Percentiles rank a stretch among this genome's conserved stretches.
Evolutionary conservation across 2,329 filamentous ascomycete species (phyloP).

Genomic region (Aspergillus ochraceoroseus): DNA sequence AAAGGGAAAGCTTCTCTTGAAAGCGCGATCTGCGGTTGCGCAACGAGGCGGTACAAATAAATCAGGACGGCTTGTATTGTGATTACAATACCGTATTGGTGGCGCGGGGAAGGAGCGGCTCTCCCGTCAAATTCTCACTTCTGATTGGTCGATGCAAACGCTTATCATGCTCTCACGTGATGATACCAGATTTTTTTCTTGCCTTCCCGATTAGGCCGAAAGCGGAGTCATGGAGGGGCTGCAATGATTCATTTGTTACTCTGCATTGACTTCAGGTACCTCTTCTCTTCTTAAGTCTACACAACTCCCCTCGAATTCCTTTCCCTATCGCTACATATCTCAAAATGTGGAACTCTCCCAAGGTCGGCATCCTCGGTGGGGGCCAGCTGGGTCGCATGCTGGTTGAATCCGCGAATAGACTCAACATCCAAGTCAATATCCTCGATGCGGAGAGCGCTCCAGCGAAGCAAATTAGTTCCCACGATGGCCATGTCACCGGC

Average conservation of each 20-base stretch:
- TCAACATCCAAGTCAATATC: constrained; percentile 73
- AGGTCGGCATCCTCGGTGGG: constrained; percentile 53
- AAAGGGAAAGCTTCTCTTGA: constrained; percentile 12
- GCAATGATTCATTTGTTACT: constrained; percentile 8
- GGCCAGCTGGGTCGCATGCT: constrained; percentile 92
- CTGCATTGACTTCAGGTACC: constrained; percentile 1
- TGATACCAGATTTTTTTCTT: constrained; percentile 20
- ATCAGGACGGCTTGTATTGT: not conserved
- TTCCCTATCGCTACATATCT: constrained; percentile 4
- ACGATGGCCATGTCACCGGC: constrained; percentile 68
- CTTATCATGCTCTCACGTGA: constrained; percentile 26
- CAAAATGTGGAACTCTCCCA: constrained; percentile 40
- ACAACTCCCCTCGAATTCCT: too few relatives aligned
- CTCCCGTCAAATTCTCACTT: constrained; percentile 2
- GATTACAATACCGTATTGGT: constrained; percentile 4
- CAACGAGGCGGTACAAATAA: not conserved
- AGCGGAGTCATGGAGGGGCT: constrained; percentile 20
- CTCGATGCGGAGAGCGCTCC: constrained; percentile 72
- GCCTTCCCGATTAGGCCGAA: constrained; percentile 11
- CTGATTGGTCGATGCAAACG: constrained; percentile 18
- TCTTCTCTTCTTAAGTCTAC: too few relatives aligned
- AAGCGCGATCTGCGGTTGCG: constrained; percentile 5
- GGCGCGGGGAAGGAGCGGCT: constrained; percentile 15
- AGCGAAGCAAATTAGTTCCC: constrained; percentile 78
- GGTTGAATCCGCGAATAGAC: constrained; percentile 72